A percentile compares a stretch with the other conserved stretches of the same genome.
These are phyloP conservation scores for Brassica hybrid DNA, from an alignment of 441 rosid species.

Conservation along the genomic window DNA sequence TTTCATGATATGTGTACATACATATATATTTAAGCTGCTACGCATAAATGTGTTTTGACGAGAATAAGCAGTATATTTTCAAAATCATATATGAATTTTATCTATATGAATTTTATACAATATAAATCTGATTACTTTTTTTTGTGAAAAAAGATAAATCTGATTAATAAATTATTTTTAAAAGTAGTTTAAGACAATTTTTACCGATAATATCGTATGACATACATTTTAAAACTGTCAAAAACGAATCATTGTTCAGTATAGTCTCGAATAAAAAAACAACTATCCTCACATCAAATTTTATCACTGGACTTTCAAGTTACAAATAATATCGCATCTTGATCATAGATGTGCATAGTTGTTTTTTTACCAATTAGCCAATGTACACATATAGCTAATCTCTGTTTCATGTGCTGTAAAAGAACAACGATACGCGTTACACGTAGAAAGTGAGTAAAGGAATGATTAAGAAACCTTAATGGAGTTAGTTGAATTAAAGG, in stretches of 20 bases:
- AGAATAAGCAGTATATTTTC: too few species aligned
- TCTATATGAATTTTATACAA: background rate
- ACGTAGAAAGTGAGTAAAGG: constrained; percentile 34
- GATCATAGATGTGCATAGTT: constrained; percentile 2
- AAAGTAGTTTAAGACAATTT: background rate
- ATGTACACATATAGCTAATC: constrained; percentile 1
- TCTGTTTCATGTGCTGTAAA: constrained; percentile 37
- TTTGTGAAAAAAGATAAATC: background rate
- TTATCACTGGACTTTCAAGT: background rate
- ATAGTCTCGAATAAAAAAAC: background rate
- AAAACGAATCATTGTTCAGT: background rate
- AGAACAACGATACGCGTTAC: constrained; percentile 35
- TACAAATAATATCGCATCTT: background rate
- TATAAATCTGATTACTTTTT: background rate
- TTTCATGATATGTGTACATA: background rate
- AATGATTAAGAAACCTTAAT: constrained; percentile 42
- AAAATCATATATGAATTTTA: too few species aligned
- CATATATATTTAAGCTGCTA: background rate
- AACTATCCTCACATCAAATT: background rate
- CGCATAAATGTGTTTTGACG: background rate
- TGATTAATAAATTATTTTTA: background rate
- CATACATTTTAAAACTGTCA: background rate
- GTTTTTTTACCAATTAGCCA: background rate
- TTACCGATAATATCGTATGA: background rate
- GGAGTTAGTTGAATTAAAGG: constrained; percentile 25